Base-by-base conservation (phyloP, 2,329 filamentous ascomycete species). In the Ceratocystis cubensis region DNA sequence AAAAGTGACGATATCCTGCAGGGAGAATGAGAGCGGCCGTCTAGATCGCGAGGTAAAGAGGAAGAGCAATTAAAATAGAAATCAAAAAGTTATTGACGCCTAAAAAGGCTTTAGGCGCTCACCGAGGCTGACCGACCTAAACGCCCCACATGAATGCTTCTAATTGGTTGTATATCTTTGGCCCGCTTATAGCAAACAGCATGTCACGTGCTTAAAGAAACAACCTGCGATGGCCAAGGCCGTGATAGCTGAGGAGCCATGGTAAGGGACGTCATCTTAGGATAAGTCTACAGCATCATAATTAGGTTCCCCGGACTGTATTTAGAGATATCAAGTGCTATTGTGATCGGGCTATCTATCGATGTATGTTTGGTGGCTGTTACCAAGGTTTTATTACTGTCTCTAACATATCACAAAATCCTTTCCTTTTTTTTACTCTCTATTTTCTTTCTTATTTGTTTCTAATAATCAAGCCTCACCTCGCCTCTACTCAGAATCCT, bases 181-280 rank as follows among this genome's bases (percentile, higher is more conserved):
- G 53, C 53, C 53, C 53, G 53, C 28, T 57, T 33, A 57, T 57
- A 57, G 53, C 25, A 57, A 57, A 30, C 53, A 28, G 28, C 22
- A 33, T 20, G 53, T 57, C 53, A 57, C 53, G 53, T 57, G 53
- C 53, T 13, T 7, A 28, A 5, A 57, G 53, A 57, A 33, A 57
- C 53, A 57, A 57, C 53, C 22, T 33, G 22, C 53, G 8, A 57
- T 57, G 13, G 28, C 53, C 50, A 22, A 25, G 10, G 50, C n/a
- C 45, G 17, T 50, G 48, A 50, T 41, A 41, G 37, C 37, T 41
- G 37, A 41, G 37, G 4, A 41, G 37, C 37, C 37, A 41, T 13
- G 8, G 3, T 41, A 3, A 41, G 13, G 3, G 37, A 41, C 37
- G 10, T 13, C 37, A 13, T 41, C 37, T 41, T 41, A 13, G 37